These are phyloP conservation scores for Phytophthora kernoviae DNA, from an alignment of 352 stramenopile genomes.

Conservation along the genomic window DNA sequence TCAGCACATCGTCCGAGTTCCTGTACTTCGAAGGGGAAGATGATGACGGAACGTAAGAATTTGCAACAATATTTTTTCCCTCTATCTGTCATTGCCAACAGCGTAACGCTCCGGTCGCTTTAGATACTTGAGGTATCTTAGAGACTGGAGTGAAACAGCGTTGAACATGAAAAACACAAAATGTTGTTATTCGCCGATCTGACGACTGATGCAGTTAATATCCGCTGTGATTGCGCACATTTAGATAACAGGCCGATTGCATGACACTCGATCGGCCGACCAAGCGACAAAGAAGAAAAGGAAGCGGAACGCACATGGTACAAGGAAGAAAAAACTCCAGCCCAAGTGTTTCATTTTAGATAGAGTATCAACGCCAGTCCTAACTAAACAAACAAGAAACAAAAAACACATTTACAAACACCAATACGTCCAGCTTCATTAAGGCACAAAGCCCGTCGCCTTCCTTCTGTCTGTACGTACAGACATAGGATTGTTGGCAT, in stretches of 20 bases:
- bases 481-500: background rate
- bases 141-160: background rate
- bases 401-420: conserved; percentile 17
- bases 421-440: background rate
- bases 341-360: conserved; percentile 19
- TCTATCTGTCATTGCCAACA: conserved; percentile 10
- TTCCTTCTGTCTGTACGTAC: no score
- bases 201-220: conserved; percentile 87
- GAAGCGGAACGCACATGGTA: conserved; percentile 4
- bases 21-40: conserved; percentile 83
- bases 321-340: conserved; percentile 7
- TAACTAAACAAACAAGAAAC: conserved; percentile 12
- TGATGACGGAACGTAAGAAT: conserved; percentile 80
- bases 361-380: conserved; percentile 25
- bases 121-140: background rate
- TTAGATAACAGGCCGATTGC: conserved; percentile 60
- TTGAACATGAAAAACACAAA: background rate
- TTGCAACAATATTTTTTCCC: conserved; percentile 3
- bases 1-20: conserved; percentile 65
- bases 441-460: no score
- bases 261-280: conserved; percentile 15
- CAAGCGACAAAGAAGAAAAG: conserved; percentile 20
- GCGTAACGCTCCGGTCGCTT: background rate
- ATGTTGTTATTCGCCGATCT: conserved; percentile 34
- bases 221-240: conserved; percentile 42